Conservation (phyloP, 192 early-diverging fungal species). For the Backusella australiensis region DNA sequence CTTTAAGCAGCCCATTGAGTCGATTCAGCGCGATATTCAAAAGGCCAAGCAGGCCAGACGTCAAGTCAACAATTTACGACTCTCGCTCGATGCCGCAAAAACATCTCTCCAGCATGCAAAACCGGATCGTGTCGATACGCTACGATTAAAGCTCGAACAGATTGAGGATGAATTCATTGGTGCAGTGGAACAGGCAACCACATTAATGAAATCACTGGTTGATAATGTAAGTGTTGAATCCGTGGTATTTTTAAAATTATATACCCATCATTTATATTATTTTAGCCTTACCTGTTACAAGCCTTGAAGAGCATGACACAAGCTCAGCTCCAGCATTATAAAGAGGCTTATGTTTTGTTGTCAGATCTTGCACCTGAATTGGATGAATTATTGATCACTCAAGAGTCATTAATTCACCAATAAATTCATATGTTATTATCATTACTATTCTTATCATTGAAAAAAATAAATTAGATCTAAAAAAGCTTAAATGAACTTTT, state of each 20-base stretch:
- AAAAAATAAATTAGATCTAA: neutral
- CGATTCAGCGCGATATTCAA: neutral
- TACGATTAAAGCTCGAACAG: neutral
- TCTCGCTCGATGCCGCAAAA: neutral
- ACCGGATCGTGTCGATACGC: neutral
- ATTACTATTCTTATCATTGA: neutral
- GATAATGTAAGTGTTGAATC: neutral
- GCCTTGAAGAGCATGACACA: neutral
- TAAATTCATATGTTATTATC: neutral
- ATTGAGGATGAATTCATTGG: neutral
- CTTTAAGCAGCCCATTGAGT: neutral
- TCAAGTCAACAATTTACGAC: neutral
- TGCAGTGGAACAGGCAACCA: neutral
- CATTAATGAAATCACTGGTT: neutral
- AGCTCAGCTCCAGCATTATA: neutral
- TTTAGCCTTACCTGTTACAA: neutral
- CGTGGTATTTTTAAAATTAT: neutral
- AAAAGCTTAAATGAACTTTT: no score
- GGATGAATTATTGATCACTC: neutral
- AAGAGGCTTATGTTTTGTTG: neutral
- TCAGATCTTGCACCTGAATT: conserved; percentile 3
- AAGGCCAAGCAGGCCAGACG: neutral
- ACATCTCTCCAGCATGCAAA: neutral
- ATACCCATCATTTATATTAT: neutral
- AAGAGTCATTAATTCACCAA: neutral